Base-by-base conservation (phyloP, 495 filamentous ascomycete species). In the Neurospora sp. region DNA sequence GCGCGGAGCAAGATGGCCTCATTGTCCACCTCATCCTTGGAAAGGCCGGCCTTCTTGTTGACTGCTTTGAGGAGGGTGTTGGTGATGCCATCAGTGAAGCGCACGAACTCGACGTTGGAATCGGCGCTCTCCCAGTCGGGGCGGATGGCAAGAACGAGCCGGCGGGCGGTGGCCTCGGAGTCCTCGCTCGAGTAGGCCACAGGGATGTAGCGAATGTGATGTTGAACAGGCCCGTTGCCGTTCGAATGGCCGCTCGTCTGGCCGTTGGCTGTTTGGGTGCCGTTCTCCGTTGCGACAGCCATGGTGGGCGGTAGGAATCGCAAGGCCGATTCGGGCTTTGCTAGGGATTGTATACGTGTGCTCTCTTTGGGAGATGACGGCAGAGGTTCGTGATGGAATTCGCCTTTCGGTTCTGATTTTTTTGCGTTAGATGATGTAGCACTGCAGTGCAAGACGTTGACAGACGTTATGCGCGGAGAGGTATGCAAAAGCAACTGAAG, bases 61-160 rank as follows among this genome's bases (percentile, higher is more conserved):
- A 94, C 86, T 39, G 92, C 92, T 87, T 98, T 98, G 41, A 89
- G 80, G 39, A 99, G 87, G 84, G 95, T 98, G 82, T 99, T 99
- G 65, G 96, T 99, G 81, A 99, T 99, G 75, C 96, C 96, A 79
- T 99, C 96, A 38, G 93, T 99, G 84, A 98, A 99, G 68, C 90
- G 89, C 69, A 93, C 86, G 76, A 98, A 93, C 79, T 94, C 92
- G 73, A 99, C 87, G n/a, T 90, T 89, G 71, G 92, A 93, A 69
- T 86, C 88, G 1, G 86, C 82, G 20, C 87, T 85, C 73, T 90
- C 87, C 96, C 96, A 99, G 76, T 95, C 88, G 8, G 93, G 96
- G 65, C 90, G 88, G 44, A 98, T 85, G 27, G 93, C 87, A 70
- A 94, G 86, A 76, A 97, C 89, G 42, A 98, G 89, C 45, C 88